Percentiles rank a stretch among this genome's conserved stretches.
phyloP scores from a whole-genome alignment of 148 eudicot species.

The Fallopia convolvulus region DNA sequence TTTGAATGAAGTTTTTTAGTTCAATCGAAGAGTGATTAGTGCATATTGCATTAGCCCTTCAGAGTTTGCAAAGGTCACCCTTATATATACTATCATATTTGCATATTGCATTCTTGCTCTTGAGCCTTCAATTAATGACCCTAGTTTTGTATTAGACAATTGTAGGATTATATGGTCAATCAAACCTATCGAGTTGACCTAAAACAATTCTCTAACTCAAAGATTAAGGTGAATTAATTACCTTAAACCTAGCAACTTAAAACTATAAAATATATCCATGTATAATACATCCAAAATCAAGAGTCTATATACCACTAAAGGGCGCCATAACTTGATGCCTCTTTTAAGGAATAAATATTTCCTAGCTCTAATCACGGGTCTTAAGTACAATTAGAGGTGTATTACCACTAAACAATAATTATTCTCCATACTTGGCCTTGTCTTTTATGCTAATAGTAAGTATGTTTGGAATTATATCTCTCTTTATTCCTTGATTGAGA shows the following conservation, averaged over 20 bases:
- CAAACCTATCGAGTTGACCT: not conserved
- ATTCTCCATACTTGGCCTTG: not conserved
- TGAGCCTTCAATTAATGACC: not conserved
- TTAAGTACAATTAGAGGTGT: constrained; percentile 1
- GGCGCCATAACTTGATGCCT: not conserved
- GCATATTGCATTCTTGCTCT: too few species aligned
- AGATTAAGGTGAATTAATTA: not conserved
- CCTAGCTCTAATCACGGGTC: not conserved
- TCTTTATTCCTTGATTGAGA: not conserved
- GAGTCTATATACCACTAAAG: not conserved
- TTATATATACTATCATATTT: too few species aligned
- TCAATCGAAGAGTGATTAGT: too few species aligned
- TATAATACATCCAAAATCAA: too few species aligned
- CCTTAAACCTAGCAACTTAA: not conserved
- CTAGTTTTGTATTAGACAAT: not conserved
- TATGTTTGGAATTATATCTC: not conserved
- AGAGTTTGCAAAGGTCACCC: too few species aligned
- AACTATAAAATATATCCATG: too few species aligned
- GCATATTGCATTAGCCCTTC: too few species aligned
- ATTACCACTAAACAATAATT: not conserved
- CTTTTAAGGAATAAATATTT: too few species aligned
- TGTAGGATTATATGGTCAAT: not conserved
- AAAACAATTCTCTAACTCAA: not conserved
- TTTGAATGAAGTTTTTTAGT: too few species aligned
- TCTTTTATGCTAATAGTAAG: not conserved